Base-by-base conservation (phyloP, 2,329 filamentous ascomycete species). In the Acephala macrosclerotiorum region DNA sequence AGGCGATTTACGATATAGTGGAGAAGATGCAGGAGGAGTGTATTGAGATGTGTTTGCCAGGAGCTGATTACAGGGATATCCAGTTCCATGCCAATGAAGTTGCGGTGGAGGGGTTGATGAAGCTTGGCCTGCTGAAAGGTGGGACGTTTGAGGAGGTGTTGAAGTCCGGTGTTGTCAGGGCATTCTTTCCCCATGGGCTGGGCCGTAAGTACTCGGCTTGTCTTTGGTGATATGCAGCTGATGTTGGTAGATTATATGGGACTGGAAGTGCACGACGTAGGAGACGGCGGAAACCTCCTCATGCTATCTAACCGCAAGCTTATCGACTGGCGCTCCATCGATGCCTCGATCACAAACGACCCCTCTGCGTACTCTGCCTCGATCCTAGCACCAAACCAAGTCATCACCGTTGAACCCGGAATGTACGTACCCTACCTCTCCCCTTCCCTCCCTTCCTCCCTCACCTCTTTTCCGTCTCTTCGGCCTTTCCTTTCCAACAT, bases 371-470 rank as follows among this genome's bases (percentile, higher is more conserved):
- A 51, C 26, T 58, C 64, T 26, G 65, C 70, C 11, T 66, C 83
- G 65, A 74, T 77, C n/a, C 80, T 91, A 6, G 77, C 80, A 70
- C 80, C 87, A 14, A 84, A 87, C 58, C 91, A 92, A 82, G 84
- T 95, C 45, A 86, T 96, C 20, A 96, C 92, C 0, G 85, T 94
- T 57, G 92, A 96, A 80, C 92, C 92, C 1, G 92, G 92, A 68
- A 82, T 91, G 81, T 87, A 74, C 77, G 83, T 29, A 12, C 26
- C 14, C 49, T 3, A 79, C 11, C 25, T n/a, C 12, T 2, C 35
- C 12, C 16, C 56, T 47, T 20, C n/a, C 38, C 20, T 16, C 16
- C 11, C 38, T 56, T 51, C 11, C 38, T 53, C 16, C 26, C n/a
- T n/a, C n/a, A n/a, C n/a, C n/a, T n/a, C n/a, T n/a, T n/a, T n/a